Evolutionary conservation across 257 asterid species (phyloP).

Genomic region (Solanum rostratum): DNA sequence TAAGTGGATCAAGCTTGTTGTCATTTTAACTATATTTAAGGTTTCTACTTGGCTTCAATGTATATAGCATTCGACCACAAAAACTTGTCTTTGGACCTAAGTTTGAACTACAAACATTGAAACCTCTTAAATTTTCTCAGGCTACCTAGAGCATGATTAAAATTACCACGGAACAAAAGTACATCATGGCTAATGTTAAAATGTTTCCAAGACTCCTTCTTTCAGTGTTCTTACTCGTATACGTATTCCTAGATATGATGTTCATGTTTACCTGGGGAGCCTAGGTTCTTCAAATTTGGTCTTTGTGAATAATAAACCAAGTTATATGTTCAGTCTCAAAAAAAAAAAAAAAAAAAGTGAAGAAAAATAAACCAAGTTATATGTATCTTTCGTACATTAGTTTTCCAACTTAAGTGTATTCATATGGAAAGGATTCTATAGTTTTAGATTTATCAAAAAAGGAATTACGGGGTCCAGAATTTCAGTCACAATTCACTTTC

Average conservation of each 20-base stretch:
- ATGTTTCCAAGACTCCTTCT: background rate
- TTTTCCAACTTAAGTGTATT: background rate
- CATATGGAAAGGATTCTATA: background rate
- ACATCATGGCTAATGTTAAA: background rate
- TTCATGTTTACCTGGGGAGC: background rate
- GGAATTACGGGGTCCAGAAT: background rate
- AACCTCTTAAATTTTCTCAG: background rate
- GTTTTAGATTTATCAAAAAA: background rate
- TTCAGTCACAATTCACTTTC: background rate
- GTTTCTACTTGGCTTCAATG: background rate
- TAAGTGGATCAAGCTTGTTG: background rate
- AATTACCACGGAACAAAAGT: background rate
- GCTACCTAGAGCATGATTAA: background rate
- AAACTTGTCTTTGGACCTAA: background rate
- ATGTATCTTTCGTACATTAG: background rate
- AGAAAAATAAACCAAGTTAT: background rate
- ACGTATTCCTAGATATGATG: background rate
- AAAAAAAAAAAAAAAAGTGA: too few species aligned
- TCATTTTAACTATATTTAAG: background rate
- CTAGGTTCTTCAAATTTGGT: background rate
- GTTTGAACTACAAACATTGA: background rate
- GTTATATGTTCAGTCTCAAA: background rate
- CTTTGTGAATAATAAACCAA: background rate
- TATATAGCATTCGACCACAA: background rate
- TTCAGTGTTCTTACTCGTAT: background rate